Conservation (phyloP, 805 yeast genomes). For the Myxozyma geophila region DNA sequence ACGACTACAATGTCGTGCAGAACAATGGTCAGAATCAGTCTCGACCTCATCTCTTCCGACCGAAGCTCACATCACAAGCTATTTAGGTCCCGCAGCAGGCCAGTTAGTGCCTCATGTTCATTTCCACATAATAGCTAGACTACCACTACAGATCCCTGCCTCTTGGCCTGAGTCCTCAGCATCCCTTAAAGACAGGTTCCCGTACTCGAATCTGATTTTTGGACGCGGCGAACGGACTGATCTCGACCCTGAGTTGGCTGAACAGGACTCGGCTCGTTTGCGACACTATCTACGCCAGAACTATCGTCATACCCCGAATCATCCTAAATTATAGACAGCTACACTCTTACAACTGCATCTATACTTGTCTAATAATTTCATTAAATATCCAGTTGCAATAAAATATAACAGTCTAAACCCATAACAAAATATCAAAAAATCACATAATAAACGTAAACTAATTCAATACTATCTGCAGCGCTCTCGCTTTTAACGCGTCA, state of each 20-base stretch:
- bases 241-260: conserved; percentile 39
- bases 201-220: conserved; percentile 41
- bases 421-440: not conserved
- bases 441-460: too few species aligned
- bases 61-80: not conserved
- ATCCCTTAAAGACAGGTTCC: conserved; percentile 25
- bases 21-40: conserved; percentile 56
- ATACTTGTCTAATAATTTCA: too few species aligned
- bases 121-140: conserved; percentile 82
- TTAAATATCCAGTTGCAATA: not conserved
- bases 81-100: conserved; percentile 66
- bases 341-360: too few species aligned
- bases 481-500: too few species aligned
- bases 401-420: not conserved
- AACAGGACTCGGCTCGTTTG: not conserved
- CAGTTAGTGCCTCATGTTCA: conserved; percentile 94
- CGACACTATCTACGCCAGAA: not conserved
- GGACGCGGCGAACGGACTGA: conserved; percentile 46
- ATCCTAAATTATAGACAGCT: not conserved
- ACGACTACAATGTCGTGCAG: conserved; percentile 46
- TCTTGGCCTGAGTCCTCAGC: not conserved
- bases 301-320: not conserved
- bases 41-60: not conserved
- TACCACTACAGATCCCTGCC: not conserved
- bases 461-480: too few species aligned